A percentile compares a stretch with the other conserved stretches of the same genome.
Conservation (phyloP, 192 early-diverging fungal species). For the Coemansia sp. region DNA sequence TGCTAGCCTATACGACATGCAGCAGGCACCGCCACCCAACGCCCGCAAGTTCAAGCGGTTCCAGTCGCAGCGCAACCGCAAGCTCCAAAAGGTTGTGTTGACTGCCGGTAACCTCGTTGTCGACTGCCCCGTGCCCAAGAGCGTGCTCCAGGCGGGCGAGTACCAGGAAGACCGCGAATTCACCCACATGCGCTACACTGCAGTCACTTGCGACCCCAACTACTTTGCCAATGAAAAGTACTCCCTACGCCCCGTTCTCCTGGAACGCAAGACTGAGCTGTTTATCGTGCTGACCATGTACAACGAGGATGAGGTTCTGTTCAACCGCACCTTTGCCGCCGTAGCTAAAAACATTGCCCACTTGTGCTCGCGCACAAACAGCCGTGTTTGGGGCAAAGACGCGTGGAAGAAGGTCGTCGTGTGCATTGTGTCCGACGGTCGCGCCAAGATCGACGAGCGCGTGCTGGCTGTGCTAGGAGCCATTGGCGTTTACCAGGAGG, state of each 20-base stretch:
- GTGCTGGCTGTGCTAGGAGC: constrained; percentile 79
- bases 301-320: constrained; percentile 88
- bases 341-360: constrained; percentile 92
- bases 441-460: constrained; percentile 77
- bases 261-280: constrained; percentile 80
- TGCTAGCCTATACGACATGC: constrained; percentile 47
- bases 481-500: constrained; percentile 79
- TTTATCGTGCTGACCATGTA: constrained; percentile 96
- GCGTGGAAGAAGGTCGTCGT: constrained; percentile 95
- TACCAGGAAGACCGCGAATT: constrained; percentile 74
- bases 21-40: constrained; percentile 46
- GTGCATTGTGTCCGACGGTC: constrained; percentile 90
- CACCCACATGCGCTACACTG: constrained; percentile 93
- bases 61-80: constrained; percentile 55
- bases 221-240: constrained; percentile 78
- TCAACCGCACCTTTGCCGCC: constrained; percentile 85
- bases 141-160: constrained; percentile 59
- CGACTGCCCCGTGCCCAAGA: constrained; percentile 69
- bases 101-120: constrained; percentile 74
- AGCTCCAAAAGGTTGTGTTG: constrained; percentile 62
- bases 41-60: constrained; percentile 53
- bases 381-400: constrained; percentile 78
- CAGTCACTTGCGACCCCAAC: constrained; percentile 85
- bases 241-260: constrained; percentile 74
- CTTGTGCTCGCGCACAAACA: constrained; percentile 78